Conservation (phyloP, 2,329 filamentous ascomycete genomes). For the Gaeumannomyces sp. region DNA sequence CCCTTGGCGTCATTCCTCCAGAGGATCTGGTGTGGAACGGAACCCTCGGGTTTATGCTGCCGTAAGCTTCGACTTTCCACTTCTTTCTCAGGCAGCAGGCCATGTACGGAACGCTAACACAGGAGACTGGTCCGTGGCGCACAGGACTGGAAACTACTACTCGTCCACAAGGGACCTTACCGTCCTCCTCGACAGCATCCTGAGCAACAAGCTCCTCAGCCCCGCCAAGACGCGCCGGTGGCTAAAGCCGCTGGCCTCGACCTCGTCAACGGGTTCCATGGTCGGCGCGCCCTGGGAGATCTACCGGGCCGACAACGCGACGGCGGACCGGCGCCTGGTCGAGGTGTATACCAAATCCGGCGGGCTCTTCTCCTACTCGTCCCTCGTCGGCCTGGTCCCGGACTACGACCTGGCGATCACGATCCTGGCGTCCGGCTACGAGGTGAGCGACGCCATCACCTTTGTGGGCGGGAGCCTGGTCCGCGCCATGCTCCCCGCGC, state of each 20-base stretch:
- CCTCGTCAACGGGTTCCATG: conserved; percentile 28
- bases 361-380: conserved; percentile 34
- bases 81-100: not conserved
- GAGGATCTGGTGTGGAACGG: conserved; percentile 28
- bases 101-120: too few species aligned
- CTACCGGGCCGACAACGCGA: conserved; percentile 29
- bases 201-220: conserved; percentile 34
- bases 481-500: conserved; percentile 24
- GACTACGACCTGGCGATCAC: conserved; percentile 39
- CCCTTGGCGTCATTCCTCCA: conserved; percentile 29
- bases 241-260: conserved; percentile 37
- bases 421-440: conserved; percentile 29
- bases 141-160: conserved; percentile 19
- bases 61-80: conserved; percentile 21
- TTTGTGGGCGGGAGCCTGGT: not conserved
- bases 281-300: conserved; percentile 45
- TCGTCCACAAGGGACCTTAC: conserved; percentile 38
- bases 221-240: conserved; percentile 33
- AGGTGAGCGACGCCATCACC: conserved; percentile 9
- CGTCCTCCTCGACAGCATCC: conserved; percentile 34
- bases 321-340: conserved; percentile 31
- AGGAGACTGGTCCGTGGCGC: too few species aligned
- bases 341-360: conserved; percentile 43
- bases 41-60: conserved; percentile 26
- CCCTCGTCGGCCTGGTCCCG: conserved; percentile 34